Evolutionary conservation across 768 basidiomycete genomes (phyloP).

Genomic region (Cyclocybe aegerita): DNA sequence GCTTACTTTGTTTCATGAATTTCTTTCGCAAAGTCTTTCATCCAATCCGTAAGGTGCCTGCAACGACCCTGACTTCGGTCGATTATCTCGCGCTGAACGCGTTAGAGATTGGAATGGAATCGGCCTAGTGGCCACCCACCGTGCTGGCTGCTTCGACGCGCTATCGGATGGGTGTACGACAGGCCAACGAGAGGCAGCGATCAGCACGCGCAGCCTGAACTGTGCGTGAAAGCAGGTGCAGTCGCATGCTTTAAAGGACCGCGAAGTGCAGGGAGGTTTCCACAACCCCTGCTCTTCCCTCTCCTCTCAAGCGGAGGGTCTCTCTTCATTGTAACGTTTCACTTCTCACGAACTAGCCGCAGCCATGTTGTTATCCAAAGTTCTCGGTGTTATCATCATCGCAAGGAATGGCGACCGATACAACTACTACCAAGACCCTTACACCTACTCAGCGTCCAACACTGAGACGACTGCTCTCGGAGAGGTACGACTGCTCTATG

Average conservation of each 20-base stretch:
- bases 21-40: background rate
- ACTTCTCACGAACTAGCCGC: constrained; percentile 3
- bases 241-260: constrained; percentile 18
- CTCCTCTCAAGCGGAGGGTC: constrained; percentile 8
- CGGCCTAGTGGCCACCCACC: constrained; percentile 8
- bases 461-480: constrained; percentile 77
- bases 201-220: constrained; percentile 21
- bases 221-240: constrained; percentile 10
- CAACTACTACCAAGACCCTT: constrained; percentile 70
- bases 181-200: constrained; percentile 5
- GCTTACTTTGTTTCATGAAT: constrained; percentile 4
- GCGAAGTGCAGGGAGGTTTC: constrained; percentile 12
- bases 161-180: constrained; percentile 11
- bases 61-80: constrained; percentile 5
- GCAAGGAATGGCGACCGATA: constrained; percentile 78
- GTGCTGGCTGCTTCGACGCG: constrained; percentile 15
- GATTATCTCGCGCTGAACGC: constrained; percentile 16
- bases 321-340: constrained; percentile 9
- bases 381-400: constrained; percentile 76
- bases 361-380: constrained; percentile 50
- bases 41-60: constrained; percentile 5
- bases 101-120: constrained; percentile 9
- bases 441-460: constrained; percentile 58
- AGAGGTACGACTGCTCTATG: constrained; percentile 43
- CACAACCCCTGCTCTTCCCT: constrained; percentile 18